Evolutionary conservation across 2,329 filamentous ascomycete species (phyloP), one percentile per base, ranked within the genome.

Genomic region (Lasiodiplodia gonubiensis): DNA sequence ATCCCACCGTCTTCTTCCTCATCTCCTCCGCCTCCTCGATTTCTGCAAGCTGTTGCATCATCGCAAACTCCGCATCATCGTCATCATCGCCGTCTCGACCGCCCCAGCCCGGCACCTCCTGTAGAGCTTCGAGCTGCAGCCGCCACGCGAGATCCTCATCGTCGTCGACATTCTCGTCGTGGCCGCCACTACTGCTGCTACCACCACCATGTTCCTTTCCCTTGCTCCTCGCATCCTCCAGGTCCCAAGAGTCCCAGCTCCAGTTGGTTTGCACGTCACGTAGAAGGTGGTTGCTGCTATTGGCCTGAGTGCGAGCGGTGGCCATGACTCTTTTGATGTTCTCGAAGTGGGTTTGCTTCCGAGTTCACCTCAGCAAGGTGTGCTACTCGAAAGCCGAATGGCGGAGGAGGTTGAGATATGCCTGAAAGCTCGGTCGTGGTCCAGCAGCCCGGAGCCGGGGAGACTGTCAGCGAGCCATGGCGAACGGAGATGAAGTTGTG

Each of bases 41-140:
- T n/a, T 63, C 59, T 10, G 27, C 59, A 3, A 63, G n/a, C n/a
- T 63, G 59, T 30, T 51, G 59, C 27, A 48, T 37, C 27, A 63
- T 35, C 16, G 42, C 59, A 8, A 63, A 63, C 30, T 63, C 59
- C 11, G 18, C 42, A 11, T 61, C 57, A 8, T 21, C 18, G 2
- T 33, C 57, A 2, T 37, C 27, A 4, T 2, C 4, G 1, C 23
- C 37, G 2, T n/a, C 35, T 2, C 10, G 2, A 30, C 4, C 23
- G 7, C 21, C 25, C 10, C 18, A n/a, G 5, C 12, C 23, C 3
- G 6, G 4, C 37, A 33, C 14, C 3, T 18, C 53, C 53, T 57
- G 18, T 12, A 63, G 18, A n/a, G 33, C 30, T 4, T 51, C 59
- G 3, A 63, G 46, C 42, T 63, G 59, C 42, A 63, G n/a, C 11